These are phyloP conservation scores for Arachis stenosperma DNA, from an alignment of 306 rosid genomes.

Conservation along the genomic window DNA sequence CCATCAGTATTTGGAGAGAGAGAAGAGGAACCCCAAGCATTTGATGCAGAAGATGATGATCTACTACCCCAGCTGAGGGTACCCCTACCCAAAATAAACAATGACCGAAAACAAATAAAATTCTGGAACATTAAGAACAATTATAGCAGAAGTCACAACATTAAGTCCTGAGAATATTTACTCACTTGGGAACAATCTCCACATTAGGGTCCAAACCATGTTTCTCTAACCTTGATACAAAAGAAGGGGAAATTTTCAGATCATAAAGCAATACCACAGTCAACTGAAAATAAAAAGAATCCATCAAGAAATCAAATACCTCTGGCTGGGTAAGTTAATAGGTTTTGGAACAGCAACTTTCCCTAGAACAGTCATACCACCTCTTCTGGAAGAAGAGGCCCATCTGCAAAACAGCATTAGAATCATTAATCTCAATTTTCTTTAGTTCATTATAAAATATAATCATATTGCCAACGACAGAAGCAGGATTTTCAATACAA, in stretches of 20 bases:
- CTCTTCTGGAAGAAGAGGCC: slow-evolving; percentile 84
- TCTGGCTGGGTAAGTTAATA: slow-evolving; percentile 91
- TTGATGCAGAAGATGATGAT: slow-evolving; percentile 77
- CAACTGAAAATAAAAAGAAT: slow-evolving; percentile 23
- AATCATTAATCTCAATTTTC: slow-evolving; percentile 30
- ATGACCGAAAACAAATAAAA: slow-evolving; percentile 27
- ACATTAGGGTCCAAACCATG: slow-evolving; percentile 89
- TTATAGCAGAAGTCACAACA: slow-evolving; percentile 25
- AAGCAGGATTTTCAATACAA: background rate
- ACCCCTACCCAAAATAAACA: slow-evolving; percentile 61
- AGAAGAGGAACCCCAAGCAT: slow-evolving; percentile 89
- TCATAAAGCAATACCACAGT: slow-evolving; percentile 28
- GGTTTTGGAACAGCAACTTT: slow-evolving; percentile 96
- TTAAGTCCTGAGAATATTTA: slow-evolving; percentile 27
- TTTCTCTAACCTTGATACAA: slow-evolving; percentile 87
- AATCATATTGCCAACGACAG: background rate
- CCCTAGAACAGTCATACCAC: slow-evolving; percentile 93
- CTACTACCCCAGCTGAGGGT: slow-evolving; percentile 93
- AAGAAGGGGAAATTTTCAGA: slow-evolving; percentile 42
- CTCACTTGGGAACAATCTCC: slow-evolving; percentile 99
- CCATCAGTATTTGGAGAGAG: slow-evolving; percentile 84
- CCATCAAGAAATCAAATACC: slow-evolving; percentile 55
- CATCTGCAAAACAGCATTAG: slow-evolving; percentile 59
- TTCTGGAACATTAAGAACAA: slow-evolving; percentile 8
- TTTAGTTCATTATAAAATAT: slow-evolving; percentile 15